Evolutionary conservation across 768 basidiomycete genomes (phyloP).

Genomic region (Pleurotus djamor): DNA sequence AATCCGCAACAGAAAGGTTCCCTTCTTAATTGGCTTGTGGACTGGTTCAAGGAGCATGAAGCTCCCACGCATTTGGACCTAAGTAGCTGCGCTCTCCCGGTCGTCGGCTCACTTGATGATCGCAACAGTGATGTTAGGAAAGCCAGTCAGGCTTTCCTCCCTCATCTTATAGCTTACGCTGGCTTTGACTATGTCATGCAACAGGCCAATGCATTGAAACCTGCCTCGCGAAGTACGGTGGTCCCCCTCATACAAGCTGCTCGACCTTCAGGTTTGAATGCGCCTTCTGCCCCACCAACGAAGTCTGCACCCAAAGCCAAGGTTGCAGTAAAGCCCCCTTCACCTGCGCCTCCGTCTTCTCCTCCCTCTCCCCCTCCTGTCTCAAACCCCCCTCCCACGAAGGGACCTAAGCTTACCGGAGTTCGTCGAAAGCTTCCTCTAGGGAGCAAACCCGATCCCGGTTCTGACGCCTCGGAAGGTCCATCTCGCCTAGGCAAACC

Average conservation of each 20-base stretch:
- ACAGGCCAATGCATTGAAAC: conserved; percentile 84
- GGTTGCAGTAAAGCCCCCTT: conserved; percentile 19
- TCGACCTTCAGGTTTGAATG: conserved; percentile 35
- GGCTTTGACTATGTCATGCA: conserved; percentile 88
- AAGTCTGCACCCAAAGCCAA: conserved; percentile 14
- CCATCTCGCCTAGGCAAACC: conserved; percentile 29
- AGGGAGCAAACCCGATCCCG: conserved; percentile 51
- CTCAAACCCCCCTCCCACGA: conserved; percentile 26
- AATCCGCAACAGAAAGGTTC: conserved; percentile 88
- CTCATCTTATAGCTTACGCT: conserved; percentile 65
- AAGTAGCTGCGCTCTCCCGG: conserved; percentile 56
- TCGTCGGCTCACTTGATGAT: conserved; percentile 86
- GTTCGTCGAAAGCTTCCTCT: conserved; percentile 74
- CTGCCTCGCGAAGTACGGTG: conserved; percentile 84
- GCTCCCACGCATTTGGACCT: conserved; percentile 62
- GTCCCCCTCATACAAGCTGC: conserved; percentile 89
- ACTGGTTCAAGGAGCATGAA: conserved; percentile 71
- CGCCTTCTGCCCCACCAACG: conserved; percentile 22
- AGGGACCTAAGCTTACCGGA: conserved; percentile 50
- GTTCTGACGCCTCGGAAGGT: conserved; percentile 39
- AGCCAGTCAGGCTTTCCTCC: conserved; percentile 80
- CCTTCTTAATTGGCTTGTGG: conserved; percentile 75
- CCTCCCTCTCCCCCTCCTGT: conserved; percentile 44
- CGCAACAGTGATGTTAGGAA: conserved; percentile 91
- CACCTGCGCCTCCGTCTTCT: conserved; percentile 35